Evolutionary conservation across 2,329 filamentous ascomycete species (phyloP).

Genomic region (Ophiostoma perfectum): DNA sequence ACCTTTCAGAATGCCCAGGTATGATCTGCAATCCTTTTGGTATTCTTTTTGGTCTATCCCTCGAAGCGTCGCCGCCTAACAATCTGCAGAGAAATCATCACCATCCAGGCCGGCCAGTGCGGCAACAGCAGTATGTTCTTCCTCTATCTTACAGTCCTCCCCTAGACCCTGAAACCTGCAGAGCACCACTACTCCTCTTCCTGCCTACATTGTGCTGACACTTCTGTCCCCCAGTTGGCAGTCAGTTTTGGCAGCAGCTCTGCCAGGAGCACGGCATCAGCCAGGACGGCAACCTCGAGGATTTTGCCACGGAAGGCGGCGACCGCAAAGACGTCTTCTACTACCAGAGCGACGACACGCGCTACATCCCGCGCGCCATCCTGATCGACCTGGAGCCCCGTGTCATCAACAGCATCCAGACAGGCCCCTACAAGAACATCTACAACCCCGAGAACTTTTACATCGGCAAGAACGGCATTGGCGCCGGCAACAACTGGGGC

Average conservation of each 20-base stretch:
- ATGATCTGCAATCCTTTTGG: not conserved
- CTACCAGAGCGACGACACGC: slow-evolving; percentile 97
- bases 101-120: slow-evolving; percentile 97
- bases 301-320: slow-evolving; percentile 95
- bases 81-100: slow-evolving; percentile 84
- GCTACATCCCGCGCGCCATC: slow-evolving; percentile 95
- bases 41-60: not conserved
- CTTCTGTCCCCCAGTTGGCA: slow-evolving; percentile 61
- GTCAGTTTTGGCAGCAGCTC: slow-evolving; percentile 98
- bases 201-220: slow-evolving; percentile 27
- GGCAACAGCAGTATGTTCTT: slow-evolving; percentile 87
- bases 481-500: slow-evolving; percentile 97
- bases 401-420: slow-evolving; percentile 87
- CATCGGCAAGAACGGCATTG: slow-evolving; percentile 85
- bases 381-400: slow-evolving; percentile 91
- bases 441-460: slow-evolving; percentile 99
- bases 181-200: slow-evolving; percentile 28
- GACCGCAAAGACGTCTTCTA: slow-evolving; percentile 99
- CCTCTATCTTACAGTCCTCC: not conserved
- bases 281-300: slow-evolving; percentile 92
- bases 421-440: slow-evolving; percentile 92
- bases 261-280: slow-evolving; percentile 98
- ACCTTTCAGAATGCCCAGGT: slow-evolving; percentile 34
- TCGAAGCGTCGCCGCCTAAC: not conserved
- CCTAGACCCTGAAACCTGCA: too few species aligned